Base-by-base conservation (phyloP, 208 protist genomes). In the Trypanosoma melophagium region DNA sequence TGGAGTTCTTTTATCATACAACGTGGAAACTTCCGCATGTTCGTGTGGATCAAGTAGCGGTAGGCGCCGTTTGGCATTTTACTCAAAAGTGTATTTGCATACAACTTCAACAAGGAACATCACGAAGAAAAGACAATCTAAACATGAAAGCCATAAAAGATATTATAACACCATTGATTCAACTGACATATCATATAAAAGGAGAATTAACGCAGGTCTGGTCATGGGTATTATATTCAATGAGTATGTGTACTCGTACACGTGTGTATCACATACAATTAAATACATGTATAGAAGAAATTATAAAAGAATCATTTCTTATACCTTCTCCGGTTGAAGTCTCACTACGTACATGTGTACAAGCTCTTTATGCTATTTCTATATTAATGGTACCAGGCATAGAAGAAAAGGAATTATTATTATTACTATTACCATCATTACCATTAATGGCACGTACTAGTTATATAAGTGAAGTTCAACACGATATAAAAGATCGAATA, bases 361-460 rank as follows among this genome's bases (percentile, higher is more conserved):
- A 75, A 60, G 64, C 50, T 12, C 31, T 77, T 52, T 77, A 66
- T 42, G 71, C 71, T 7, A 31, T 55, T 25, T 65, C 71, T 40
- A 55, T 66, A n/a, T 60, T 60, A 31, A 62, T 57, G 44, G 41
- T 55, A 16, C 38, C 57, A 45, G 55, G 41, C 17, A 24, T 21
- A 17, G 68, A 66, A 19, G 59, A 49, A 19, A 31, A 47, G 24
- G 9, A 35, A 3, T 21, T 55, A 7, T 21, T 61, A 21, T n/a
- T n/a, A n/a, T n/a, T n/a, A n/a, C n/a, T n/a, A n/a, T n/a, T n/a
- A n/a, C n/a, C n/a, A n/a, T n/a, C n/a, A n/a, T n/a, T n/a, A n/a
- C n/a, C n/a, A n/a, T n/a, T n/a, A n/a, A n/a, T n/a, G n/a, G n/a
- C n/a, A n/a, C n/a, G n/a, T n/a, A n/a, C n/a, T n/a, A n/a, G n/a